Percentiles rank a stretch among this genome's conserved stretches.
Conservation (phyloP, 2,329 filamentous ascomycete species). For the Camillea tinctor region DNA sequence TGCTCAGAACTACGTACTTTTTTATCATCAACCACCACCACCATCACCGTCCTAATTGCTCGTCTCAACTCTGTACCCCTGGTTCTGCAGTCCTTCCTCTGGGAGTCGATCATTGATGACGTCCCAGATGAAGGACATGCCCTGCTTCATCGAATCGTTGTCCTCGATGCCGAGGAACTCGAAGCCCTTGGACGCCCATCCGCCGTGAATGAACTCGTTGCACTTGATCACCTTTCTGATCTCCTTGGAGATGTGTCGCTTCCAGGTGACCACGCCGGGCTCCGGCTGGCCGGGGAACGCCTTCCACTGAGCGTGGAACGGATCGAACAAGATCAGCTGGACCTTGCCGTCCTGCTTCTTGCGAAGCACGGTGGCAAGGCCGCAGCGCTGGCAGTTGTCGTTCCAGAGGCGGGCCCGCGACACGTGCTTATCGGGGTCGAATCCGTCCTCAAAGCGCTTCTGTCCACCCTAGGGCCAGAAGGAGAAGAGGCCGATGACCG, state of each 20-base stretch:
- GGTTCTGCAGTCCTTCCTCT: neutral
- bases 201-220: neutral
- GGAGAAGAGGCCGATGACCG: constrained; percentile 2
- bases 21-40: no score
- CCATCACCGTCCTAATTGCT: neutral
- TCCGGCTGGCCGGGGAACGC: neutral
- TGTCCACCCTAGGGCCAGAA: neutral
- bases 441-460: neutral
- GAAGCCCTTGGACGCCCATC: neutral
- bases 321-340: neutral
- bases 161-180: neutral
- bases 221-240: neutral
- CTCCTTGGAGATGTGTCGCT: neutral
- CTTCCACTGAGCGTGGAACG: neutral
- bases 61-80: neutral
- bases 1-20: no score
- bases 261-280: neutral
- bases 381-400: neutral
- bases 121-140: neutral
- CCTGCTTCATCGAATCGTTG: neutral
- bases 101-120: neutral
- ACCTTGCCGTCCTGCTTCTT: neutral
- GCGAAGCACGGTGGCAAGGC: neutral
- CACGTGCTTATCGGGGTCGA: neutral
- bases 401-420: neutral